Evolutionary conservation across 108 stramenopile genomes (phyloP), one percentile per base, ranked within the genome.

Genomic region (Nitzschia putrida): DNA sequence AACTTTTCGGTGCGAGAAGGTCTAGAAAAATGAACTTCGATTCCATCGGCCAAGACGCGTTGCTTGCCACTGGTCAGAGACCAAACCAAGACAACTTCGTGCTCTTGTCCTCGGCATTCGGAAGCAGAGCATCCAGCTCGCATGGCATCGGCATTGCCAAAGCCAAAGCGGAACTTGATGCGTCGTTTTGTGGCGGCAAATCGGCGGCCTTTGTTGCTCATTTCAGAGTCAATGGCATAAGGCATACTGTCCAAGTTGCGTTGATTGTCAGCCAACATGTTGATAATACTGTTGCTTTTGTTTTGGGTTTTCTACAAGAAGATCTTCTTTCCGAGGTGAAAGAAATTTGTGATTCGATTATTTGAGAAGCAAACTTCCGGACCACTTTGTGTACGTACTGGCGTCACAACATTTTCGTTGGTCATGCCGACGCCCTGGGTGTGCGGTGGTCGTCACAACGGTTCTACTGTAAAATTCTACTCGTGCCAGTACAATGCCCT

Each of bases 101-200:
- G 94, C 69, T 95, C 91, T 49, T 83, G 84, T 12, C 94, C 94
- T 14, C 94, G 85, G 55, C 88, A 89, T 20, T 94, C 84, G 5
- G 66, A 65, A 13, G 90, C 88, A 18, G 74, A 57, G 24, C 51
- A 69, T 13, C 90, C 90, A 24, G 65, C 39, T 21, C 61, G 68
- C 29, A 90, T 63, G 11, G 94, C 80, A 25, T 69, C 42, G 23
- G 42, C 7, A 61, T 89, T 82, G 60, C 91, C 78, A 77, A 90
- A 91, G 1, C 94, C 94, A 78, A 92, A 95, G 20, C 85, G 52
- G 50, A 83, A 95, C 38, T 84, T 83, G 43, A 95, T 78, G 18
- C 85, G 79, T 24, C 91, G 81, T 67, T 95, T 95, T 12, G 87
- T 85, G 3, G 81, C 59, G 20, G 88, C 66, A 52, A 95, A 58